Base-by-base conservation (phyloP, 2,329 filamentous ascomycete species). In the Teratosphaeria destructans region DNA sequence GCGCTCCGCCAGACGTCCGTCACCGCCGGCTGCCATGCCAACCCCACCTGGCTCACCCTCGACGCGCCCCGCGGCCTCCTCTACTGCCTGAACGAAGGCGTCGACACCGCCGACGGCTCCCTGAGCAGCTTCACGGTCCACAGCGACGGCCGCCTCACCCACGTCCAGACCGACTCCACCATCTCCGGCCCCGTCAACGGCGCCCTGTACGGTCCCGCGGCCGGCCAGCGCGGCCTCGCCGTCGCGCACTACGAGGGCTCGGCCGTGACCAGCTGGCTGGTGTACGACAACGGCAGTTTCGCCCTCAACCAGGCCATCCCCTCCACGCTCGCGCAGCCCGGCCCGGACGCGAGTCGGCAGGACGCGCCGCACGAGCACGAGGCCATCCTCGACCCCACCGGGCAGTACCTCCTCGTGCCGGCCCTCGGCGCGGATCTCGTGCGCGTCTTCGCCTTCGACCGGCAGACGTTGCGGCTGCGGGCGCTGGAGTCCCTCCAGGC, bases 1-100 rank as follows among this genome's bases (percentile, higher is more conserved):
- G 66, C 66, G 59, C 76, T 85, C 61, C 71, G 74, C 64, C 67
- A 71, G 23, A 70, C 80, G 19, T 76, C 76, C 57, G 76, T 75
- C 26, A 75, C 74, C 57, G 74, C 73, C 5, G 73, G 74, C 37
- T 86, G 84, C 70, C 80, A 76, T 10, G 71, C 75, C 1, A 80
- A 78, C 61, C 81, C 85, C 5, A 81, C 82, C 11, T 88, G 85
- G 84, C 73, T 87, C 59, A 81, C 81, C 23, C 75, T 84, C 23
- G 80, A 84, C 67, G 70, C 75, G 60, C 67, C 73, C 54, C 76
- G 78, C 61, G 74, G 75, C 26, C 70, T 77, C 12, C 73, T 88
- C 11, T 85, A 82, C 73, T 87, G 84, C 71, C 66, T 82, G 53
- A 80, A 88, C 64, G 85, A 88, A 74, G 81, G 78, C 26, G 72